phyloP scores from a whole-genome alignment of 73 alveolate species.

The Paramecium caudatum region DNA sequence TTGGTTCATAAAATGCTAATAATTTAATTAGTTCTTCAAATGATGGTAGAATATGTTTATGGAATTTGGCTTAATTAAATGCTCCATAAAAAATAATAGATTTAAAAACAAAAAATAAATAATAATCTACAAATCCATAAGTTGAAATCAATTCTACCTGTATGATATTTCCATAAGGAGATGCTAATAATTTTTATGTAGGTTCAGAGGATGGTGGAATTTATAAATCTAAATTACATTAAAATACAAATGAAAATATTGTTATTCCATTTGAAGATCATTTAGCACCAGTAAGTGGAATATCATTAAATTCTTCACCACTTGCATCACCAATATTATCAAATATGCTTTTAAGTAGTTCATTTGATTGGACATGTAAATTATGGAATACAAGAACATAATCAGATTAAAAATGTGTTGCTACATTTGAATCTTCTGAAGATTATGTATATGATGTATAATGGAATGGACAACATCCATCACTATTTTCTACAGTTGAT shows the following conservation, averaged over 20 bases:
- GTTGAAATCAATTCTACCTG: slow-evolving; percentile 81
- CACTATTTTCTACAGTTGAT: slow-evolving; percentile 90
- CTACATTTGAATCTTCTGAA: slow-evolving; percentile 87
- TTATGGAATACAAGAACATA: slow-evolving; percentile 91
- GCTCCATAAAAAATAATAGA: slow-evolving; percentile 90
- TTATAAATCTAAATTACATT: slow-evolving; percentile 83
- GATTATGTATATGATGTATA: slow-evolving; percentile 93
- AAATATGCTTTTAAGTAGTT: slow-evolving; percentile 76
- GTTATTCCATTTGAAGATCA: slow-evolving; percentile 81
- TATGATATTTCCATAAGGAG: slow-evolving; percentile 86
- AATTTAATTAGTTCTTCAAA: slow-evolving; percentile 89
- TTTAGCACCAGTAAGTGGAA: slow-evolving; percentile 87
- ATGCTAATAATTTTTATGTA: slow-evolving; percentile 88
- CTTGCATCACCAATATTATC: slow-evolving; percentile 83
- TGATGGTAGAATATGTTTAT: slow-evolving; percentile 92
- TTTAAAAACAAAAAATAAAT: slow-evolving; percentile 75
- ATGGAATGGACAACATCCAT: slow-evolving; percentile 95
- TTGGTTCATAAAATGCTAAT: slow-evolving; percentile 93
- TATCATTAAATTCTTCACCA: slow-evolving; percentile 85
- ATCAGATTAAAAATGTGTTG: slow-evolving; percentile 79
- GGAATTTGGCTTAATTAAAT: slow-evolving; percentile 91
- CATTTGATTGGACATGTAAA: slow-evolving; percentile 95
- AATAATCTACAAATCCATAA: slow-evolving; percentile 45
- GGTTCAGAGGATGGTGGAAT: slow-evolving; percentile 94
- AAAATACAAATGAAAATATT: slow-evolving; percentile 77